These are phyloP conservation scores for Neodidymelliopsis sp. DNA, from an alignment of 2,329 filamentous ascomycete genomes.

Conservation along the genomic window DNA sequence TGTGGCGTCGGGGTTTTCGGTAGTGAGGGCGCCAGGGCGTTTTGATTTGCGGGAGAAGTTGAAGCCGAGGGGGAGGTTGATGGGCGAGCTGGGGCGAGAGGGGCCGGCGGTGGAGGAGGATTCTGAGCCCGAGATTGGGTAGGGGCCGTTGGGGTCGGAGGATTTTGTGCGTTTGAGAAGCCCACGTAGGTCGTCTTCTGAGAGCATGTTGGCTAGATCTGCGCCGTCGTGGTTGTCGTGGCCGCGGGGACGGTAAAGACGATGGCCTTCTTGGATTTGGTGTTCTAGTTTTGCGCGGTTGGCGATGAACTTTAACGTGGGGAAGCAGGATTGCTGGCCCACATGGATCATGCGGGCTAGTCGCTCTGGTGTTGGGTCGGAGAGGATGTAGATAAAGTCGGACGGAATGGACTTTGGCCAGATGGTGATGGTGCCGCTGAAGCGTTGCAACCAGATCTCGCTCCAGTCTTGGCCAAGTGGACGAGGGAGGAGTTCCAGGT, in stretches of 20 bases:
- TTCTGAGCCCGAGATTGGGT: constrained; percentile 39
- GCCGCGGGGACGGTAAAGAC: constrained; percentile 47
- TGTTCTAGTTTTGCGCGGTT: constrained; percentile 88
- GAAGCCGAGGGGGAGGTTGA: constrained; percentile 39
- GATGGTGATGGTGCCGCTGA: constrained; percentile 93
- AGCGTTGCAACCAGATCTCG: constrained; percentile 94
- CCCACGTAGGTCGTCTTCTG: constrained; percentile 56
- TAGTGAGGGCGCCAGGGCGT: constrained; percentile 18
- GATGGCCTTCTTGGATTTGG: constrained; percentile 64
- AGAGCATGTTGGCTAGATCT: constrained; percentile 50
- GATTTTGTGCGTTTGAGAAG: constrained; percentile 48
- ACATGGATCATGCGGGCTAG: constrained; percentile 89
- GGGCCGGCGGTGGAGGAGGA: constrained; percentile 37
- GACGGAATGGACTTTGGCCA: constrained; percentile 83
- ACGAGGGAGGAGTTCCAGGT: constrained; percentile 88
- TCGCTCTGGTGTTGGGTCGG: constrained; percentile 77
- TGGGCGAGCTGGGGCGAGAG: constrained; percentile 38
- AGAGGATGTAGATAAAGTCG: constrained; percentile 86
- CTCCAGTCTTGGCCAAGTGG: constrained; percentile 96
- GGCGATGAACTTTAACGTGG: constrained; percentile 87
- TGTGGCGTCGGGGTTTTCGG: background rate
- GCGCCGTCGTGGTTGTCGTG: constrained; percentile 41
- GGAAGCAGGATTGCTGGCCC: constrained; percentile 87
- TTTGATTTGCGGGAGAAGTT: constrained; percentile 35
- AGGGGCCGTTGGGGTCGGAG: constrained; percentile 21